These are phyloP conservation scores for Fagopyrum esculentum DNA, from an alignment of 148 eudicot species.

Conservation along the genomic window DNA sequence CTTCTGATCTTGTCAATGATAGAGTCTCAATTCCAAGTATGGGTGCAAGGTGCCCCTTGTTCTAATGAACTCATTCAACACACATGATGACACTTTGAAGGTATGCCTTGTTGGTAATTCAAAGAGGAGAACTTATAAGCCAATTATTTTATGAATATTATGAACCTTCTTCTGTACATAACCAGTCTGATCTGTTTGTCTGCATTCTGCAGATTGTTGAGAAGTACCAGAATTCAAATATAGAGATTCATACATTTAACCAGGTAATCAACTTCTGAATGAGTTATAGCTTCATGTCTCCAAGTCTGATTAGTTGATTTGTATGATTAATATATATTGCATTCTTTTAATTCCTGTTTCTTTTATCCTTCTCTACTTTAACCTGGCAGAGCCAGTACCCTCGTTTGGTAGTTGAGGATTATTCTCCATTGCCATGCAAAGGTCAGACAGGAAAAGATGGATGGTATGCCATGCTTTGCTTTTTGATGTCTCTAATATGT, in stretches of 20 bases:
- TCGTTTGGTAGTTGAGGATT: conserved; percentile 80
- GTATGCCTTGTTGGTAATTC: conserved; percentile 24
- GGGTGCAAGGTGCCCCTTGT: conserved; percentile 94
- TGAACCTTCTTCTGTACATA: conserved; percentile 12
- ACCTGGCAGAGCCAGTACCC: conserved; percentile 81
- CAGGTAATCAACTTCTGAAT: conserved; percentile 42
- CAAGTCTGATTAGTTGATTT: conserved; percentile 6
- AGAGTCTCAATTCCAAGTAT: conserved; percentile 73
- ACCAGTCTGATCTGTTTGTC: neutral
- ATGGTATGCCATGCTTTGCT: conserved; percentile 44
- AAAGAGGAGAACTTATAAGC: too few relatives aligned
- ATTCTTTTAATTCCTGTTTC: neutral
- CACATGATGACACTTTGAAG: conserved; percentile 94
- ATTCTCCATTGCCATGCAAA: conserved; percentile 70
- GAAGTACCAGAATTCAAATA: conserved; percentile 62
- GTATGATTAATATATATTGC: neutral
- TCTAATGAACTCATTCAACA: conserved; percentile 98
- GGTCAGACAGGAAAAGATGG: conserved; percentile 79
- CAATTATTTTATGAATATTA: neutral
- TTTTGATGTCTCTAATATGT: neutral
- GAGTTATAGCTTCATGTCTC: neutral
- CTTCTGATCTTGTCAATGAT: conserved; percentile 9
- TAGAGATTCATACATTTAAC: conserved; percentile 90
- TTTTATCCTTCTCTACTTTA: conserved; percentile 8
- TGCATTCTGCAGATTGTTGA: conserved; percentile 64